Conservation (phyloP, 768 basidiomycete species). For the Leccinum longicurvipes region DNA sequence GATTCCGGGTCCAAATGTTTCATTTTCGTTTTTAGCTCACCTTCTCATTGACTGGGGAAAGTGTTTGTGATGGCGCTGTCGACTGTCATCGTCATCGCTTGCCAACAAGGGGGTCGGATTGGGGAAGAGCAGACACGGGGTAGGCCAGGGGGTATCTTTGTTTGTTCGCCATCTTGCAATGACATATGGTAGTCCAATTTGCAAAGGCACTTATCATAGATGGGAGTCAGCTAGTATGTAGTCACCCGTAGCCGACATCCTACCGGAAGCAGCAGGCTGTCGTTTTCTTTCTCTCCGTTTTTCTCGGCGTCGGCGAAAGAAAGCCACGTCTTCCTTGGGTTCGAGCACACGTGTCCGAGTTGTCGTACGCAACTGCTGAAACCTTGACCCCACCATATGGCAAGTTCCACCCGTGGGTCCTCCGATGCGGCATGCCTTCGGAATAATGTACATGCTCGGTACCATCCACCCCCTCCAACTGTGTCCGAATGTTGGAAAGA, state of each 20-base stretch:
- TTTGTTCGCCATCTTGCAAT: not conserved
- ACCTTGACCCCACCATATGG: not conserved
- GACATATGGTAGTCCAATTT: not conserved
- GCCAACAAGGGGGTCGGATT: not conserved
- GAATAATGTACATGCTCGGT: not conserved
- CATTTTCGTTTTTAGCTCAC: not conserved
- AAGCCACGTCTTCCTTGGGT: constrained; percentile 1
- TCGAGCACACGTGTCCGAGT: constrained; percentile 7
- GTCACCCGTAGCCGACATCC: not conserved
- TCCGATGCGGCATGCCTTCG: not conserved
- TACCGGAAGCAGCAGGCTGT: not conserved
- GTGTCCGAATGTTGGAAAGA: not conserved
- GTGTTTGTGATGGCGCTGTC: not conserved
- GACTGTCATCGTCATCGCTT: not conserved
- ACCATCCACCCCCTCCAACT: not conserved
- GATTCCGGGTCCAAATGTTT: not conserved
- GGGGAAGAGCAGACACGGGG: not conserved
- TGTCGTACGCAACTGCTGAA: not conserved
- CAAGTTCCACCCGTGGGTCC: not conserved
- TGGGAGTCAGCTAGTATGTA: not conserved
- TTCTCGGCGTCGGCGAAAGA: not conserved
- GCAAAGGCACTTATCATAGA: not conserved
- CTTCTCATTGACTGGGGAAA: not conserved
- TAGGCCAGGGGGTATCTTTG: not conserved
- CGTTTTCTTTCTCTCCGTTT: not conserved